phyloP scores from a whole-genome alignment of 306 rosid genomes.

The Rosa chinensis region DNA sequence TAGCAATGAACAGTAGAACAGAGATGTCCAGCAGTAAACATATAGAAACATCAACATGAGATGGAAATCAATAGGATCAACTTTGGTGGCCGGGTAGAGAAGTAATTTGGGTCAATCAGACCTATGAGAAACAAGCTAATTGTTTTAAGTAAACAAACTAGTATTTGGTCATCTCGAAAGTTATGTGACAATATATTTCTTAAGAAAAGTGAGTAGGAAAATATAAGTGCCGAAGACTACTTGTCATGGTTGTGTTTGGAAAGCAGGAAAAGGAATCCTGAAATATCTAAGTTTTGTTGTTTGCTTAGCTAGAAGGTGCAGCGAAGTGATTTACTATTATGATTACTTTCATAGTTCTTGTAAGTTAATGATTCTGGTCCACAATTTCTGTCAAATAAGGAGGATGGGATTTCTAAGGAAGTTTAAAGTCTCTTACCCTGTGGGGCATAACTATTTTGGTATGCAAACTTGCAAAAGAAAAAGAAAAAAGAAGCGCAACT shows the following conservation, averaged over 20 bases:
- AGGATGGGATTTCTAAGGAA: background rate
- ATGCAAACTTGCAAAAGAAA: background rate
- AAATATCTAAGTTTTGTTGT: background rate
- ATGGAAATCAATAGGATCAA: background rate
- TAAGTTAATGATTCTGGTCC: background rate
- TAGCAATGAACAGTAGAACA: no score
- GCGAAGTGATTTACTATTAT: background rate
- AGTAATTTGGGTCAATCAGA: background rate
- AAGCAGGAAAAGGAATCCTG: background rate
- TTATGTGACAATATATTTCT: background rate
- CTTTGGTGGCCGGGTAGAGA: background rate
- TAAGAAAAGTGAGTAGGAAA: no score
- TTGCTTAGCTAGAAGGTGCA: background rate
- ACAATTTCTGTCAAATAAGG: background rate
- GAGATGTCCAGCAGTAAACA: background rate
- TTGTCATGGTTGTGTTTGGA: no score
- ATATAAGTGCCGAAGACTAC: no score
- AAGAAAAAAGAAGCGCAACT: background rate
- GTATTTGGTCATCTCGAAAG: background rate
- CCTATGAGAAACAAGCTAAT: background rate
- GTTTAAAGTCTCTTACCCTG: background rate
- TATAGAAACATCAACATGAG: background rate
- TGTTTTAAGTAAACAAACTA: background rate
- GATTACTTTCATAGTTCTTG: no score
- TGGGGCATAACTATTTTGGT: no score